Conservation (phyloP, 2,329 filamentous ascomycete species). For the Sclerotinia borealis region DNA sequence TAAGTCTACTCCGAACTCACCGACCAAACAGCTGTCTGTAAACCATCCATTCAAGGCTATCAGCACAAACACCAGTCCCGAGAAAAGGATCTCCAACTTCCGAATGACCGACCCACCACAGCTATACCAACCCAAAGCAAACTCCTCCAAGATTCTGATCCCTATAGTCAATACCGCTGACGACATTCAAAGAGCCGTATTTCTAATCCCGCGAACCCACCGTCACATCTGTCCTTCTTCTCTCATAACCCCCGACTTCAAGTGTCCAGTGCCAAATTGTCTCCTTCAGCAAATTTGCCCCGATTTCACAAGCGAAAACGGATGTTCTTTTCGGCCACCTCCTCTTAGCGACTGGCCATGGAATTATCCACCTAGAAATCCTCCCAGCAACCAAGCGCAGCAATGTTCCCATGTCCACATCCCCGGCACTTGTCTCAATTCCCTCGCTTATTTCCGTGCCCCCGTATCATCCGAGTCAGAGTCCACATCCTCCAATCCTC, state of each 20-base stretch:
- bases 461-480: not conserved
- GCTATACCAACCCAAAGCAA: not conserved
- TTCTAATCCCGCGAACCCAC: not conserved
- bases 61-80: not conserved
- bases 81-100: not conserved
- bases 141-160: not conserved
- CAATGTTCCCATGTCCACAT: not conserved
- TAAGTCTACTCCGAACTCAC: not conserved
- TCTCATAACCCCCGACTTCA: not conserved
- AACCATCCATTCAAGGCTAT: not conserved
- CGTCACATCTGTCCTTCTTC: conserved; percentile 5
- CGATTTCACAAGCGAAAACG: conserved; percentile 1
- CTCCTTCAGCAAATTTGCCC: not conserved
- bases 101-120: not conserved
- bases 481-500: not conserved
- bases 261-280: not conserved
- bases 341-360: not conserved
- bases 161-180: not conserved
- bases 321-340: not conserved
- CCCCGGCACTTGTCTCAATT: not conserved
- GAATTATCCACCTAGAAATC: not conserved
- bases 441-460: not conserved
- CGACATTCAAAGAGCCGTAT: not conserved
- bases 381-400: not conserved
- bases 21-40: not conserved